Percentiles rank a stretch among this genome's conserved stretches.
These are phyloP conservation scores for Venturia asperata DNA, from an alignment of 2,329 filamentous ascomycete genomes.

Conservation along the genomic window DNA sequence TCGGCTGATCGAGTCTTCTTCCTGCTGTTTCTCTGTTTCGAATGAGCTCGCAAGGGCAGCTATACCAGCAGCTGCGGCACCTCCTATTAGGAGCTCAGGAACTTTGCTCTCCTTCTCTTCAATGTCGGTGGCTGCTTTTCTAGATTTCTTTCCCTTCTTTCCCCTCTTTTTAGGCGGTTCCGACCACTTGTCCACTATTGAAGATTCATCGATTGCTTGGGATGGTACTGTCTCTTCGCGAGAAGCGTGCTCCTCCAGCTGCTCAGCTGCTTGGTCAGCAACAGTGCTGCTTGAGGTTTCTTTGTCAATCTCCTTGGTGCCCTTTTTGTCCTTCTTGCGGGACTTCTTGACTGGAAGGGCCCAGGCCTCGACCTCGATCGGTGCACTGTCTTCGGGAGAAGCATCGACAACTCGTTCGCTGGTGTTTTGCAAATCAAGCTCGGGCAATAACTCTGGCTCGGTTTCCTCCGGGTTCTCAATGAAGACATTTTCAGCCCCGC, in stretches of 20 bases:
- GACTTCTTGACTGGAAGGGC: constrained; percentile 9
- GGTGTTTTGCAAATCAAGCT: background rate
- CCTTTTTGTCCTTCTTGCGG: constrained; percentile 28
- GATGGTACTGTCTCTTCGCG: background rate
- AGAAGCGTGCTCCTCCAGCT: background rate
- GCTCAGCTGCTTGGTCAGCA: background rate
- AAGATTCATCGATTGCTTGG: background rate
- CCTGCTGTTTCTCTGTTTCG: constrained; percentile 1
- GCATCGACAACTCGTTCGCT: constrained; percentile 2
- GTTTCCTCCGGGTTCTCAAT: background rate
- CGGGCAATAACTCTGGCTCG: constrained; percentile 5
- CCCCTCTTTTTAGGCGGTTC: constrained; percentile 15
- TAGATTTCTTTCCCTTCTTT: constrained; percentile 20
- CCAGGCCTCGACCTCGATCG: constrained; percentile 21
- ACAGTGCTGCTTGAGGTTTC: constrained; percentile 20
- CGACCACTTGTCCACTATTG: constrained; percentile 23
- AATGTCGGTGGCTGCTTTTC: constrained; percentile 16
- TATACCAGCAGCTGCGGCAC: background rate
- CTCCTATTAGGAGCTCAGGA: constrained; percentile 13
- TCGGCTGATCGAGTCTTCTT: background rate
- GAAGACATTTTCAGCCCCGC: background rate
- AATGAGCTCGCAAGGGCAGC: constrained; percentile 6
- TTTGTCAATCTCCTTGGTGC: constrained; percentile 14
- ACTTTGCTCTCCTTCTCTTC: constrained; percentile 17
- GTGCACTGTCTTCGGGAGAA: background rate